These are phyloP conservation scores for Linum trigynum DNA, from an alignment of 345 rosid genomes.

Conservation along the genomic window DNA sequence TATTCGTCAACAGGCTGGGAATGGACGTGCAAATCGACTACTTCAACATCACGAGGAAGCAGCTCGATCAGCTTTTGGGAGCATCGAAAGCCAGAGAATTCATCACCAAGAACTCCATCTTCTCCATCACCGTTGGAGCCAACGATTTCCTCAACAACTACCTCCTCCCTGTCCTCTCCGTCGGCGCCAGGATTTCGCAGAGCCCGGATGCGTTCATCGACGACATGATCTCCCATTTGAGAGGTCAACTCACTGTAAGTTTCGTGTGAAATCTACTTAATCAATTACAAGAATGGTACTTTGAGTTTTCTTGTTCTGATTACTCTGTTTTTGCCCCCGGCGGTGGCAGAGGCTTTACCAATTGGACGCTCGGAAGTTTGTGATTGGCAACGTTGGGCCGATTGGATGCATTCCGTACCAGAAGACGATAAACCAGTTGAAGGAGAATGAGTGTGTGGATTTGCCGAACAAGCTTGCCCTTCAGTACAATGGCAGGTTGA, in stretches of 20 bases:
- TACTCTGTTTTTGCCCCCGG: no score
- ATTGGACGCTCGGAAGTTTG: constrained; percentile 18
- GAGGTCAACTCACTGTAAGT: constrained; percentile 17
- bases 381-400: constrained; percentile 1
- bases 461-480: not conserved
- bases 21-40: constrained; percentile 21
- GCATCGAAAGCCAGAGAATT: not conserved
- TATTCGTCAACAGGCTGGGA: constrained; percentile 8
- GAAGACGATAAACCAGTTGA: not conserved
- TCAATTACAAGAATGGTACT: no score
- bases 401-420: constrained; percentile 7
- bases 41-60: constrained; percentile 30
- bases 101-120: constrained; percentile 8
- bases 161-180: not conserved
- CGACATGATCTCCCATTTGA: not conserved
- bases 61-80: constrained; percentile 19
- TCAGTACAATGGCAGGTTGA: constrained; percentile 10
- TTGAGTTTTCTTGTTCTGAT: no score
- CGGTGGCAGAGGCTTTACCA: constrained; percentile 16
- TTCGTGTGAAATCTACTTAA: no score
- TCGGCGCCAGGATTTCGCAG: not conserved
- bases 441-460: not conserved
- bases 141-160: constrained; percentile 12
- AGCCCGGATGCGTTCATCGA: not conserved
- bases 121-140: constrained; percentile 7